Conservation (phyloP, 768 basidiomycete species). For the Strobilomyces dryophilus region DNA sequence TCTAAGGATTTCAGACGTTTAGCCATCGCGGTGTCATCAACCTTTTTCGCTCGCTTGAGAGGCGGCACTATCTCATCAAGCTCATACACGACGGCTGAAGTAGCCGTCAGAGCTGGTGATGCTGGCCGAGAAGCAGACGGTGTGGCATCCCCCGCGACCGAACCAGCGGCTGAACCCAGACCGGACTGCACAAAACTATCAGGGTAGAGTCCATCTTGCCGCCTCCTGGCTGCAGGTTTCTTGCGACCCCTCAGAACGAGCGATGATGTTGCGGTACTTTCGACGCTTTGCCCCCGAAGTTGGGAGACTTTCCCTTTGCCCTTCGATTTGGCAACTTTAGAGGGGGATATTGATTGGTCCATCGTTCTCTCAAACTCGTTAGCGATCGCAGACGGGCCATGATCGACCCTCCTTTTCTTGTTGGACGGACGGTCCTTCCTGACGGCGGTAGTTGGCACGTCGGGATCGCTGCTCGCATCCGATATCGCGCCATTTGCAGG, state of each 20-base stretch:
- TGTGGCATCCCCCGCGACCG: constrained; percentile 64
- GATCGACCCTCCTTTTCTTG: constrained; percentile 65
- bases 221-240: constrained; percentile 55
- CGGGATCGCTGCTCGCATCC: constrained; percentile 57
- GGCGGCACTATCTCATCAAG: constrained; percentile 67
- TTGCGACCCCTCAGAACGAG: constrained; percentile 51
- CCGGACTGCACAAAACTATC: constrained; percentile 49
- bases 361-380: constrained; percentile 48
- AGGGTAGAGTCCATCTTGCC: constrained; percentile 43
- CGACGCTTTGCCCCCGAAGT: constrained; percentile 53
- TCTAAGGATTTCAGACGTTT: constrained; percentile 76
- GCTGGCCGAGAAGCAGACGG: constrained; percentile 66
- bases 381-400: constrained; percentile 32
- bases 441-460: constrained; percentile 35
- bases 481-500: constrained; percentile 45
- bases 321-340: constrained; percentile 38
- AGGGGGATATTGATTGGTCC: constrained; percentile 35
- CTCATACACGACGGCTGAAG: constrained; percentile 64
- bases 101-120: constrained; percentile 55
- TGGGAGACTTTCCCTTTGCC: constrained; percentile 48
- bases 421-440: constrained; percentile 41
- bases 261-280: constrained; percentile 43
- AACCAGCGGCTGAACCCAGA: constrained; percentile 45
- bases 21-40: constrained; percentile 66
- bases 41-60: constrained; percentile 70